A percentile compares a stretch with the other conserved stretches of the same genome.
Conservation (phyloP, 2,329 filamentous ascomycete genomes). For the Alternaria panax region DNA sequence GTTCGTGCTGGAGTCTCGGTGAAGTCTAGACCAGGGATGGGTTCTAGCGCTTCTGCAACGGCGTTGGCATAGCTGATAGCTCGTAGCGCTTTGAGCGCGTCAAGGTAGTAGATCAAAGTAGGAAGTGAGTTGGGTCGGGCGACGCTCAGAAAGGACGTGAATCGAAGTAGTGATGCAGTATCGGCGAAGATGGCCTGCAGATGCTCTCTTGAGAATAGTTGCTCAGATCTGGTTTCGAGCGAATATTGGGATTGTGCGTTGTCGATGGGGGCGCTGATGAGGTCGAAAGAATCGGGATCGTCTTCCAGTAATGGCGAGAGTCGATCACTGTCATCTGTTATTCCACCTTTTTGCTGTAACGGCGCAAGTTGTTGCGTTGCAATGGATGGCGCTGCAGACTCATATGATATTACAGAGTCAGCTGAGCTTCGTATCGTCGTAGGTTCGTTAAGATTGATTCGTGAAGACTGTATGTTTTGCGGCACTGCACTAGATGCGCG, state of each 20-base stretch:
- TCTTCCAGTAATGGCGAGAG: constrained; percentile 60
- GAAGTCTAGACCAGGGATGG: constrained; percentile 64
- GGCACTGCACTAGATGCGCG: constrained; percentile 18
- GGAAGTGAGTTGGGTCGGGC: constrained; percentile 69
- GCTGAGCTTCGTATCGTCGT: constrained; percentile 42
- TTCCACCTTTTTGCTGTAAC: constrained; percentile 53
- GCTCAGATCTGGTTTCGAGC: constrained; percentile 69
- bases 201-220: constrained; percentile 72
- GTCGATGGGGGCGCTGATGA: constrained; percentile 55
- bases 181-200: constrained; percentile 71
- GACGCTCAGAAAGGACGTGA: constrained; percentile 70
- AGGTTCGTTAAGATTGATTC: constrained; percentile 29
- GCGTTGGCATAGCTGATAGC: constrained; percentile 76
- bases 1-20: constrained; percentile 58
- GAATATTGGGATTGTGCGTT: constrained; percentile 54
- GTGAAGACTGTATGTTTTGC: constrained; percentile 15
- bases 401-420: constrained; percentile 47
- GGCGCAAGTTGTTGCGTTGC: constrained; percentile 48
- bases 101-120: constrained; percentile 74
- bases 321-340: constrained; percentile 51
- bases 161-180: constrained; percentile 67
- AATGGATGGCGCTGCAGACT: constrained; percentile 45
- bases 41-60: constrained; percentile 66
- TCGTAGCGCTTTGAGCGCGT: constrained; percentile 73
- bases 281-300: constrained; percentile 62